Conservation (phyloP, 1,284 basidiomycete genomes). For the Boletus subluridellus region DNA sequence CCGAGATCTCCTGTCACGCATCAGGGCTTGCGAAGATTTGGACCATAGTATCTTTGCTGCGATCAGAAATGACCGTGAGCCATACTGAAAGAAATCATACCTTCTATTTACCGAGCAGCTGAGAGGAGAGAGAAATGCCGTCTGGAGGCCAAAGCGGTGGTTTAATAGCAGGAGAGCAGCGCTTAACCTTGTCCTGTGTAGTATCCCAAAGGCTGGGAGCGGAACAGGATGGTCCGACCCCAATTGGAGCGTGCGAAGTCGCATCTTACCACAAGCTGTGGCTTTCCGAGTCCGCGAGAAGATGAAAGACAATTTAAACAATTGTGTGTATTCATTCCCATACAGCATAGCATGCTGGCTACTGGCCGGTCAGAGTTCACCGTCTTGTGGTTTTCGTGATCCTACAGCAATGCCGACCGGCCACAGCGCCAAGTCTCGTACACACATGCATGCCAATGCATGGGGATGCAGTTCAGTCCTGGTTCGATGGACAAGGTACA, state of each 20-base stretch:
- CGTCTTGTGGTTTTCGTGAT: not conserved
- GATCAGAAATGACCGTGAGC: not conserved
- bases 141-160: too few relatives aligned
- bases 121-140: too few relatives aligned
- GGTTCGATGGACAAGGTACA: not conserved
- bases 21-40: too few relatives aligned
- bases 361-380: not conserved
- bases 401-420: too few relatives aligned
- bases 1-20: too few relatives aligned
- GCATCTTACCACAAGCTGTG: not conserved
- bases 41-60: not conserved
- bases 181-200: too few relatives aligned
- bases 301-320: not conserved
- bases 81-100: not conserved
- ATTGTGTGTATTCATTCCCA: not conserved
- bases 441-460: too few relatives aligned
- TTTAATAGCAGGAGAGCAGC: too few relatives aligned
- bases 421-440: not conserved
- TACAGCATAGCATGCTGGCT: not conserved
- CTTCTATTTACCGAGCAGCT: too few relatives aligned
- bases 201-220: too few relatives aligned
- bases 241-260: not conserved
- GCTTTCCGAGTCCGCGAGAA: too few relatives aligned
- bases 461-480: not conserved
- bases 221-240: not conserved